Conservation (phyloP, 306 rosid genomes). For the Glycine latifolia region DNA sequence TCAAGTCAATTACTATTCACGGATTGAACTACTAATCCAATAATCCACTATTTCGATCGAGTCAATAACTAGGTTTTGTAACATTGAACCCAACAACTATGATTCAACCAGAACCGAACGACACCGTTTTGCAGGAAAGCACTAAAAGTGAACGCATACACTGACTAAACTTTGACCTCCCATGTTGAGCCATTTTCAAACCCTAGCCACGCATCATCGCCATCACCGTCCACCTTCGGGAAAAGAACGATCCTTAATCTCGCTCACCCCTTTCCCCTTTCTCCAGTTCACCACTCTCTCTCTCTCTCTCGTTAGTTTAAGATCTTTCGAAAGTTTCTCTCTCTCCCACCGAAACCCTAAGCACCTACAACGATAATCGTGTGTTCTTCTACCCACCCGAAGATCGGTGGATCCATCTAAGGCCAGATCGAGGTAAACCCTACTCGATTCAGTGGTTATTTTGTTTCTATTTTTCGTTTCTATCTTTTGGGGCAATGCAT, state of each 20-base stretch:
- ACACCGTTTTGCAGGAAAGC: conserved; percentile 30
- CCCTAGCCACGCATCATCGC: conserved; percentile 40
- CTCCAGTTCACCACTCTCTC: conserved; percentile 14
- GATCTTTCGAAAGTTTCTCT: not conserved
- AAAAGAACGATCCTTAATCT: not conserved
- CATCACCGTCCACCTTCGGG: conserved; percentile 16
- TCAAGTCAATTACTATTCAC: no score
- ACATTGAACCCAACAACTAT: no score
- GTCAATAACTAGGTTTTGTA: no score
- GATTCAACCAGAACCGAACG: not conserved
- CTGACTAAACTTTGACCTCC: conserved; percentile 41
- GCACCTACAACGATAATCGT: conserved; percentile 8
- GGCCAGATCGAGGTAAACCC: conserved; percentile 57
- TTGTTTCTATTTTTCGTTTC: not conserved
- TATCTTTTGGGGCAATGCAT: not conserved
- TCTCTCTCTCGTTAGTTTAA: not conserved
- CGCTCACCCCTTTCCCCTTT: conserved; percentile 11
- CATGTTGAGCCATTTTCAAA: conserved; percentile 33
- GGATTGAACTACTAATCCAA: no score
- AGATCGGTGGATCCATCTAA: conserved; percentile 31
- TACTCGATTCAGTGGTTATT: conserved; percentile 42
- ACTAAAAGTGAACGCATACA: conserved; percentile 25
- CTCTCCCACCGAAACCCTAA: not conserved
- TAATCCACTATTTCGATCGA: no score
- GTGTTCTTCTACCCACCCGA: conserved; percentile 3